Base-by-base conservation (phyloP, 106 monocot species). In the Iris macrosiphon region DNA sequence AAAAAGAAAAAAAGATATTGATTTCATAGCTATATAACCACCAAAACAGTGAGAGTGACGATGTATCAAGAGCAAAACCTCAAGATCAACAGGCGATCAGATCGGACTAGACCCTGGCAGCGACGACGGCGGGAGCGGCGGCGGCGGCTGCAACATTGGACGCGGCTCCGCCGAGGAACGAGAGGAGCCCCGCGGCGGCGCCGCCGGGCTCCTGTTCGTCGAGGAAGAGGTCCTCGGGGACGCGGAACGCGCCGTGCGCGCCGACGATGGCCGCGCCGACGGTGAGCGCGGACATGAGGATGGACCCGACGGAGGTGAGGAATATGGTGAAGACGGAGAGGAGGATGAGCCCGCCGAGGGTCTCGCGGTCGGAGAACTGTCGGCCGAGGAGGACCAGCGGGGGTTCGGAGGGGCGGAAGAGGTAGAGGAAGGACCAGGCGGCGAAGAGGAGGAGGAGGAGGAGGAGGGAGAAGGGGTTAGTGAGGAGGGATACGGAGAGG, bases 181-280 rank as follows among this genome's bases (percentile, higher is more conserved):
- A 57, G 35, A 76, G 51, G 25, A 76, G 42, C 14, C 68, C 69
- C 10, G 69, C 35, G 13, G 49, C 38, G 3, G 76, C 51, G 3
- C 71, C 70, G 1, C 42, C 65, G 0, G 53, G 34, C 4, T 76
- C 76, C 44, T 52, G 70, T 5, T 70, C 69, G n/a, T 76, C 69
- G 12, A 76, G 76, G 43, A 76, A 76, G 42, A 76, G 45, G 24
- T 76, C 76, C 52, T 76, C 69, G 15, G 76, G 76, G 27, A 70
- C 21, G 31, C 76, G 49, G 51, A 76, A 55, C 1, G 76, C 76
- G 16, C 76, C 76, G 60, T 76, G 76, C 2, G 31, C 58, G 43
- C 46, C 64, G 4, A 76, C 64, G 21, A 76, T 42, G 14, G 64
- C 52, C 14, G 70, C 69, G 0, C 70, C 76, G 52, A 70, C 47